A percentile compares a stretch with the other conserved stretches of the same genome.
Evolutionary conservation across 441 rosid species (phyloP).

Genomic region (Oxalis stricta): DNA sequence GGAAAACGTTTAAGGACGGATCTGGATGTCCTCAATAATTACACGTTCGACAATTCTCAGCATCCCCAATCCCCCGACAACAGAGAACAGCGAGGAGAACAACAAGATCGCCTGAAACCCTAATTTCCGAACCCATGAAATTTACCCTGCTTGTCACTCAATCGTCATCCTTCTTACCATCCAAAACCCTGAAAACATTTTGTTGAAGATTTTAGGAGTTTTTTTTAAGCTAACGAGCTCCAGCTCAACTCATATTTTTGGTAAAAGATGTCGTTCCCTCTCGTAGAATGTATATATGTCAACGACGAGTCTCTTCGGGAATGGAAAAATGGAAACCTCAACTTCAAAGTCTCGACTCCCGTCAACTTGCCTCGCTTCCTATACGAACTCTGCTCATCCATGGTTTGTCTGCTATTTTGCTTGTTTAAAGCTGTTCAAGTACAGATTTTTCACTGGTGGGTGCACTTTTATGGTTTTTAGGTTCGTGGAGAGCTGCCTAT

Average conservation of each 20-base stretch:
- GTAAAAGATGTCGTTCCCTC: constrained; percentile 43
- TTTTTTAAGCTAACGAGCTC: too few species aligned
- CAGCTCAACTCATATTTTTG: not conserved
- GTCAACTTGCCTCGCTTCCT: constrained; percentile 83
- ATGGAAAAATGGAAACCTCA: constrained; percentile 57
- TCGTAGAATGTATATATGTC: constrained; percentile 48
- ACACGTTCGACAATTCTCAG: too few species aligned
- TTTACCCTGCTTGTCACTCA: not conserved
- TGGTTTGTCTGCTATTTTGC: constrained; percentile 29
- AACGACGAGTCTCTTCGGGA: constrained; percentile 72
- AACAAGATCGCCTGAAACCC: constrained; percentile 10
- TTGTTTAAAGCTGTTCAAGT: not conserved
- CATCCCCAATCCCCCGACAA: too few species aligned
- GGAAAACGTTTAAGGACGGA: too few species aligned
- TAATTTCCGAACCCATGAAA: constrained; percentile 4
- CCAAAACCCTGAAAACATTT: not conserved
- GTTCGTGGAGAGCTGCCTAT: constrained; percentile 88
- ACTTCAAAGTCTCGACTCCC: constrained; percentile 39
- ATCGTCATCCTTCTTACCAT: not conserved
- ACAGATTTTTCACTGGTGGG: too few species aligned
- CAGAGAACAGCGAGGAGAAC: not conserved
- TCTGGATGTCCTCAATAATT: too few species aligned
- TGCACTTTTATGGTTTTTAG: constrained; percentile 20
- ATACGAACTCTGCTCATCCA: constrained; percentile 72
- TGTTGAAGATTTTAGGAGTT: too few species aligned